phyloP scores from a whole-genome alignment of 148 eudicot species.

The Chenopodium formosanum region DNA sequence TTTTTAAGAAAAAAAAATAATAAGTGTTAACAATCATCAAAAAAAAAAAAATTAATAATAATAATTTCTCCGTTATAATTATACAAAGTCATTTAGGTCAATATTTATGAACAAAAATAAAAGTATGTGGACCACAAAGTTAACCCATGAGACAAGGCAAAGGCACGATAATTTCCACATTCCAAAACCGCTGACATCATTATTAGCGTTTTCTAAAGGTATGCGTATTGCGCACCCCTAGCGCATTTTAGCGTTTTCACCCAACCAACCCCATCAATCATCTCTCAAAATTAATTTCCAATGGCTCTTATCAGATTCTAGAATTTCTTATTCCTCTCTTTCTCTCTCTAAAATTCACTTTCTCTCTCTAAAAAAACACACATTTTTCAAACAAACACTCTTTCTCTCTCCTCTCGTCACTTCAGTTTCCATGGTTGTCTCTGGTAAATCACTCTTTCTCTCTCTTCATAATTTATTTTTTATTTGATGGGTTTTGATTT shows the following conservation, averaged over 20 bases:
- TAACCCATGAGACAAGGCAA: background rate
- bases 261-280: slow-evolving; percentile 1
- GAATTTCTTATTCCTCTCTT: background rate
- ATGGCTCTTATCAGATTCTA: slow-evolving; percentile 5
- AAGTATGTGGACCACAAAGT: too few species aligned
- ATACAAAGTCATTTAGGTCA: too few species aligned
- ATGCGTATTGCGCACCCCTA: background rate
- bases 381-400: background rate
- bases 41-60: too few species aligned
- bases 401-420: background rate
- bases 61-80: too few species aligned
- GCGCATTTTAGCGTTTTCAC: background rate
- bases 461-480: background rate
- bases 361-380: background rate
- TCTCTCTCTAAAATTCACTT: background rate
- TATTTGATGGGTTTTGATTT: background rate
- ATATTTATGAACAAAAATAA: too few species aligned
- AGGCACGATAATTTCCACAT: background rate
- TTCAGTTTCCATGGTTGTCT: slow-evolving; percentile 13
- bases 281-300: background rate
- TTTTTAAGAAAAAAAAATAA: too few species aligned
- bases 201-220: background rate
- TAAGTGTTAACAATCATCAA: too few species aligned
- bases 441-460: slow-evolving; percentile 18
- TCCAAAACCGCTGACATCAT: background rate